A percentile compares a stretch with the other conserved stretches of the same genome.
Evolutionary conservation across 345 rosid genomes (phyloP).

Genomic region (Melastoma malabathricum): DNA sequence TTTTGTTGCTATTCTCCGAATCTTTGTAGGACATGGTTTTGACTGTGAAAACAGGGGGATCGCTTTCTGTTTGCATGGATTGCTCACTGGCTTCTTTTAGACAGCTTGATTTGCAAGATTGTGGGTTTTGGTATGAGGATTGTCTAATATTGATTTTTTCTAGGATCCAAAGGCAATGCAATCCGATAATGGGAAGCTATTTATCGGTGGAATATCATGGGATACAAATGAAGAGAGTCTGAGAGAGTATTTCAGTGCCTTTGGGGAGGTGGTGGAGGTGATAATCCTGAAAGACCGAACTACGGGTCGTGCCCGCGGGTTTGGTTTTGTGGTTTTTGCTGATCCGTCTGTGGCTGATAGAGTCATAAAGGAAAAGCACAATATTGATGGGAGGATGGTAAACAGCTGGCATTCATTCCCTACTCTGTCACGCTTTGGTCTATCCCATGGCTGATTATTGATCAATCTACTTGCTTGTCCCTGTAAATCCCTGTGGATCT

Average conservation of each 20-base stretch:
- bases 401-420: conserved; percentile 13
- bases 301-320: conserved; percentile 98
- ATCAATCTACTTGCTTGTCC: neutral
- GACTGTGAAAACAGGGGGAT: neutral
- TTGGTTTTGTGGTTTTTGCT: conserved; percentile 87
- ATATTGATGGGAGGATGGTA: conserved; percentile 89
- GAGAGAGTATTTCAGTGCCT: conserved; percentile 74
- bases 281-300: conserved; percentile 97
- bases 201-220: conserved; percentile 98
- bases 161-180: conserved; percentile 51
- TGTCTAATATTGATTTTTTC: conserved; percentile 8
- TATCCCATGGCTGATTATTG: conserved; percentile 2
- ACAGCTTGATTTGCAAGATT: conserved; percentile 1
- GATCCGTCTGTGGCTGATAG: conserved; percentile 84
- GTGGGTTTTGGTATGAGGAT: conserved; percentile 3
- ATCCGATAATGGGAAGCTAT: conserved; percentile 82
- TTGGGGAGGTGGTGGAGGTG: conserved; percentile 91
- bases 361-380: conserved; percentile 78
- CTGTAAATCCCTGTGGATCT: conserved; percentile 2
- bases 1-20: too few relatives aligned
- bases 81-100: neutral
- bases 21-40: neutral
- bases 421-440: conserved; percentile 1
- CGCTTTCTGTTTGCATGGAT: conserved; percentile 4
- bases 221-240: conserved; percentile 92